These are phyloP conservation scores for Leccinum ochraceum DNA, from an alignment of 768 basidiomycete species.

Conservation along the genomic window DNA sequence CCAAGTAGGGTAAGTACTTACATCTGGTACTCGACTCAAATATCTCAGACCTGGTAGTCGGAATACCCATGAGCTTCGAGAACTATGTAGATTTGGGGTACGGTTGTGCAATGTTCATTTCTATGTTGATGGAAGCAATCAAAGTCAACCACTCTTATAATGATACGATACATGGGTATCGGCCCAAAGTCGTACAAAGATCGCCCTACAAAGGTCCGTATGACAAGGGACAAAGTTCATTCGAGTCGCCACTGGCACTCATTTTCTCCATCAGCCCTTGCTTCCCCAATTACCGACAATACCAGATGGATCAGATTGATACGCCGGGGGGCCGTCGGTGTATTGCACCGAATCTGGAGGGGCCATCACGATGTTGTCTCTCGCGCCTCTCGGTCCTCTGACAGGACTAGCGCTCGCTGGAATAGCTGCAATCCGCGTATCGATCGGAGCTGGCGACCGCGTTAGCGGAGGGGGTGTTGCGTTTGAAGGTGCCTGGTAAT, in stretches of 20 bases:
- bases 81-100: background rate
- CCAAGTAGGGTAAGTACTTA: background rate
- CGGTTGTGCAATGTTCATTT: background rate
- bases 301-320: slow-evolving; percentile 55
- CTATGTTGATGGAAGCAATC: background rate
- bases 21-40: background rate
- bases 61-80: background rate
- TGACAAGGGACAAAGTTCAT: slow-evolving; percentile 1
- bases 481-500: slow-evolving; percentile 19
- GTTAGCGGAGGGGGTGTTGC: slow-evolving; percentile 34
- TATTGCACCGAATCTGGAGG: slow-evolving; percentile 28
- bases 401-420: slow-evolving; percentile 39
- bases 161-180: slow-evolving; percentile 30
- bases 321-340: slow-evolving; percentile 64
- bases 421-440: slow-evolving; percentile 35
- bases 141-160: slow-evolving; percentile 2
- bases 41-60: background rate
- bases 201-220: slow-evolving; percentile 20
- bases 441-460: slow-evolving; percentile 40
- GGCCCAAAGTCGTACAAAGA: slow-evolving; percentile 11
- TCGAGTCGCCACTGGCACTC: background rate
- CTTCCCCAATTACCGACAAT: slow-evolving; percentile 57
- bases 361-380: slow-evolving; percentile 25
- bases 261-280: slow-evolving; percentile 24
- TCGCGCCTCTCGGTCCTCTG: slow-evolving; percentile 43